Base-by-base conservation (phyloP, 2,329 filamentous ascomycete genomes). In the Calonectria crousiana region DNA sequence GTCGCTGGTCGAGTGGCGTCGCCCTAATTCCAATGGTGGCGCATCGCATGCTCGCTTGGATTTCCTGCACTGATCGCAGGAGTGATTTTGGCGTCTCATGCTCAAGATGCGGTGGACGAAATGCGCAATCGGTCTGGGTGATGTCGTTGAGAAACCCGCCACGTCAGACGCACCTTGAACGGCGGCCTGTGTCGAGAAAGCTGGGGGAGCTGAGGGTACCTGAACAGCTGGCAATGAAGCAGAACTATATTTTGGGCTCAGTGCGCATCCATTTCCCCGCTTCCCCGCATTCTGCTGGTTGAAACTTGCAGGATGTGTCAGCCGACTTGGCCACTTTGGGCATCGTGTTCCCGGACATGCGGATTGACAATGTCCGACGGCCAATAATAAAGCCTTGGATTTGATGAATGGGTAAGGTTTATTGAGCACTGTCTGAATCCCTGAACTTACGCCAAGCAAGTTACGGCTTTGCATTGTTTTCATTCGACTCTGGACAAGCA, bases 31-130 rank as follows among this genome's bases (percentile, higher is more conserved):
- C 8, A 77, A 30, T n/a, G 73, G 76, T 51, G 78, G 73, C 32
- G 78, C 78, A 67, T 80, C 78, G 28, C 78, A 80, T 38, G 76
- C 78, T 53, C 78, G 74, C 72, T 80, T 80, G 10, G 78, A 80
- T 60, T 67, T 77, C 9, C 78, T 72, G 36, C 78, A 80, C 47
- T 80, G 78, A 60, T 80, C 78, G 60, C 78, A 80, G 34, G 78
- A 78, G 51, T 80, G 70, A 49, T 78, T 78, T 23, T 79, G 79
- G 34, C 78, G 77, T 67, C 75, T 78, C 78, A 80, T 80, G 30
- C 26, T 79, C 11, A 23, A 56, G 9, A 2, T 38, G 16, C 16
- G 16, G 60, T 20, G 26, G 60, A 65, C 18, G 60, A 41, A 34
- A 32, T 28, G 18, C 32, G 34, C 13, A 28, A 26, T 16, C 13